A percentile compares a stretch with the other conserved stretches of the same genome.
phyloP scores from a whole-genome alignment of 2,329 filamentous ascomycete species.

The Penicillium italicum region DNA sequence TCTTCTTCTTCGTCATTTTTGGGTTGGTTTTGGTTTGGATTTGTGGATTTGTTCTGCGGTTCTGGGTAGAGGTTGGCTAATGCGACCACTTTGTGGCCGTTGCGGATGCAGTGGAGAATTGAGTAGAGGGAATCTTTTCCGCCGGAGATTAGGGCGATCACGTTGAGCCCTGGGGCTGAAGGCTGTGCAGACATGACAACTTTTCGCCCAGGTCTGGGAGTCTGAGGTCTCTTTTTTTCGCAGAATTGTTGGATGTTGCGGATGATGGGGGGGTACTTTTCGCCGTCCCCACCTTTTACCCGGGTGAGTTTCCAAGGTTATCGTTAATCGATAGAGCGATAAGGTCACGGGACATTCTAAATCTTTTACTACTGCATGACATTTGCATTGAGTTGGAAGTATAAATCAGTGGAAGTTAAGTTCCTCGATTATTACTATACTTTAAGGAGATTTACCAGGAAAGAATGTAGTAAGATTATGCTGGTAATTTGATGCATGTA shows the following conservation, averaged over 20 bases:
- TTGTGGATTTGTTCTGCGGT: not conserved
- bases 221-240: constrained; percentile 1
- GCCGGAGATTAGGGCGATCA: constrained; percentile 90
- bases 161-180: constrained; percentile 50
- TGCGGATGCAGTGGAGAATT: constrained; percentile 79
- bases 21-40: not conserved
- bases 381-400: not conserved
- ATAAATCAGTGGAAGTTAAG: not conserved
- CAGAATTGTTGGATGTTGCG: constrained; percentile 1
- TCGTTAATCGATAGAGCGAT: constrained; percentile 6
- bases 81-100: constrained; percentile 81
- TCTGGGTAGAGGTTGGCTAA: constrained; percentile 81
- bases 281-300: constrained; percentile 8
- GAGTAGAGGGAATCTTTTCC: constrained; percentile 97
- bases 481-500: constrained; percentile 20
- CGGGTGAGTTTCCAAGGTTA: not conserved
- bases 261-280: constrained; percentile 8
- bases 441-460: not conserved
- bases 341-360: not conserved
- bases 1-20: constrained; percentile 51
- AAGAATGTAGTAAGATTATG: constrained; percentile 9
- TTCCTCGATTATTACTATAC: not conserved
- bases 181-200: constrained; percentile 31
- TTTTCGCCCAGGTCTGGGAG: not conserved
- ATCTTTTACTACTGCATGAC: not conserved